A percentile compares a stretch with the other conserved stretches of the same genome.
These are phyloP conservation scores for Calonectria naviculata DNA, from an alignment of 2,329 filamentous ascomycete genomes.

Conservation along the genomic window DNA sequence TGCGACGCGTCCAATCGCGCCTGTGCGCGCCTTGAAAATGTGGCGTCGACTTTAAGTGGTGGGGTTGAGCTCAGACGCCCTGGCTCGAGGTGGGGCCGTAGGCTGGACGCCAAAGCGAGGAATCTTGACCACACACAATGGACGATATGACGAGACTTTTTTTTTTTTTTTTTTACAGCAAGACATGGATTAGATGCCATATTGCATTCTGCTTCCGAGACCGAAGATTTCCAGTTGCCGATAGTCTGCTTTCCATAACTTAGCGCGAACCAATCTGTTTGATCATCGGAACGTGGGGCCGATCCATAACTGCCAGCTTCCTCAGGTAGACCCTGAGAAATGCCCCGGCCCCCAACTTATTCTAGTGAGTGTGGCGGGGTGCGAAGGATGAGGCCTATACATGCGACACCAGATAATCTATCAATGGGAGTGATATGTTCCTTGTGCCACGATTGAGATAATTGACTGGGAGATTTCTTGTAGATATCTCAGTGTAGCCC, in stretches of 20 bases:
- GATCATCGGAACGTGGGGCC: background rate
- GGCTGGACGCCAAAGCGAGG: background rate
- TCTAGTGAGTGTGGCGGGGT: background rate
- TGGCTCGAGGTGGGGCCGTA: background rate
- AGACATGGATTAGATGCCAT: background rate
- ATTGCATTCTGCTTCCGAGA: too few relatives aligned
- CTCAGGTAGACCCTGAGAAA: background rate
- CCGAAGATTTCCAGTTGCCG: background rate
- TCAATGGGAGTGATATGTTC: too few relatives aligned
- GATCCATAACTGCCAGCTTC: background rate
- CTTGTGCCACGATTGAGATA: too few relatives aligned
- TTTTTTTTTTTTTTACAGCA: background rate
- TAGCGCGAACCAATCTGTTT: background rate
- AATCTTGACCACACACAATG: background rate
- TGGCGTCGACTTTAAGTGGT: constrained; percentile 38
- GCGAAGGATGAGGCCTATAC: too few relatives aligned
- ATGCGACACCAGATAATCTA: too few relatives aligned
- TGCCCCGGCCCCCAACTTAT: background rate
- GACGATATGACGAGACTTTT: background rate
- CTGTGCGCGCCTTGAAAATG: constrained; percentile 32
- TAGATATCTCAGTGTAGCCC: background rate
- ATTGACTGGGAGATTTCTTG: background rate
- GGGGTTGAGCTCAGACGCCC: constrained; percentile 21
- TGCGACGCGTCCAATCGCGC: constrained; percentile 36
- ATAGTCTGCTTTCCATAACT: background rate